These are phyloP conservation scores for Corylus avellana DNA, from an alignment of 306 rosid genomes.

Conservation along the genomic window DNA sequence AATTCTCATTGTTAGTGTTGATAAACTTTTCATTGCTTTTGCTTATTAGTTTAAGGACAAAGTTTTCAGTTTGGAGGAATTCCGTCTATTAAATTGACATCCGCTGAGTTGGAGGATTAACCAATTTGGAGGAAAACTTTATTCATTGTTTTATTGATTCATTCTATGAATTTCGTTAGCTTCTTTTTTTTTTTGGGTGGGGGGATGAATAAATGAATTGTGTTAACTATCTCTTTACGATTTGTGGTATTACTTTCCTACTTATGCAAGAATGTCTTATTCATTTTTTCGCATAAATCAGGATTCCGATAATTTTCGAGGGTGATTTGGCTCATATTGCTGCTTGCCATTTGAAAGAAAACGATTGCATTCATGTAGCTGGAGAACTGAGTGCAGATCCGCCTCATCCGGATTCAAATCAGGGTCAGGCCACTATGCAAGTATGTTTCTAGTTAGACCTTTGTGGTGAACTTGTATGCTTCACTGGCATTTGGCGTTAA, in stretches of 20 bases:
- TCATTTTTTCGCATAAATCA: not conserved
- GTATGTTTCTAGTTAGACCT: slow-evolving; percentile 24
- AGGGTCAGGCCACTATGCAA: slow-evolving; percentile 39
- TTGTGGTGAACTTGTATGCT: not conserved
- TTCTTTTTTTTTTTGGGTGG: not conserved
- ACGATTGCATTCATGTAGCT: slow-evolving; percentile 48
- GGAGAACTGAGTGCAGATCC: slow-evolving; percentile 51
- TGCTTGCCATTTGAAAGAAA: slow-evolving; percentile 44
- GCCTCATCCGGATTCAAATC: slow-evolving; percentile 14
- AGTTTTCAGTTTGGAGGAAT: too few species aligned
- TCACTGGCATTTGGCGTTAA: not conserved
- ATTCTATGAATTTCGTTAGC: not conserved
- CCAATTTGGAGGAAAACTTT: too few species aligned
- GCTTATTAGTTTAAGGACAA: not conserved
- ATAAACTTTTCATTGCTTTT: not conserved
- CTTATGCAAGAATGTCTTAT: not conserved
- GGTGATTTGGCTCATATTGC: slow-evolving; percentile 76
- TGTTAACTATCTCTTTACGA: not conserved
- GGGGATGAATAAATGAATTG: not conserved
- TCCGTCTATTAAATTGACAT: too few species aligned
- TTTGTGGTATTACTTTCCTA: not conserved
- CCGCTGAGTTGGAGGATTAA: too few species aligned
- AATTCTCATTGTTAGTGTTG: not conserved
- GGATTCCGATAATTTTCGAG: slow-evolving; percentile 59
- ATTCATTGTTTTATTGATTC: not conserved